Base-by-base conservation (phyloP, 2,329 filamentous ascomycete species). In the Thermoascus crustaceus region DNA sequence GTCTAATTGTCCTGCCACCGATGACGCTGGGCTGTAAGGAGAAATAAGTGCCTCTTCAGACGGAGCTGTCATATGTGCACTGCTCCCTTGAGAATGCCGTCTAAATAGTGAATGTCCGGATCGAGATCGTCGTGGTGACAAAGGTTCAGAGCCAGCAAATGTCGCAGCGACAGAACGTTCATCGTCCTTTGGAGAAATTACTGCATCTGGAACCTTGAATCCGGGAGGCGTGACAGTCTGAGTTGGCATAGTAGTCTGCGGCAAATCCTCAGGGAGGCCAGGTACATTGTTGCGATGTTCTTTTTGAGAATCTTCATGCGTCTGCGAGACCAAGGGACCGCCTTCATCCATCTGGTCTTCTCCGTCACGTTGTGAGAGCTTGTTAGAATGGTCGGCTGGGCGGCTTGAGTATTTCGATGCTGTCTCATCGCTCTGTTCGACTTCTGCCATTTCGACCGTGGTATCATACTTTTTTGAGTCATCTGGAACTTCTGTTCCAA, bases 91-190 rank as follows among this genome's bases (percentile, higher is more conserved):
- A 7, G 58, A 60, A 4, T 52, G 30, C 18, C 44, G 45, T 30
- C 45, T 52, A 31, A 52, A 39, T 9, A 53, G 32, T 7, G 52
- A 53, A 13, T 35, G 41, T 34, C 59, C 50, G 38, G 56, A 53
- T 40, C 57, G 54, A 7, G 55, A 57, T 32, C 39, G 31, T 20
- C 51, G 44, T 35, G 49, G 37, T 26, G 57, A 46, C 14, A 46
- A 48, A 16, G 46, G 44, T 27, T 66, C 55, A 3, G 54, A 56
- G 20, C 58, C 54, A 43, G 68, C 47, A 50, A 64, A 52, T 19
- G 82, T 82, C 3, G 80, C 84, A 13, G 84, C 68, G 2, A 83
- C 84, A 2, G 80, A 85, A 18, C 70, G 62, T 39, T 74, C 71
- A 13, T 72, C 69, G 10, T 72, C 64, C 64, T 61, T 21, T 58